Evolutionary conservation across 73 alveolate genomes (phyloP).

Genomic region (Stentor coeruleus): DNA sequence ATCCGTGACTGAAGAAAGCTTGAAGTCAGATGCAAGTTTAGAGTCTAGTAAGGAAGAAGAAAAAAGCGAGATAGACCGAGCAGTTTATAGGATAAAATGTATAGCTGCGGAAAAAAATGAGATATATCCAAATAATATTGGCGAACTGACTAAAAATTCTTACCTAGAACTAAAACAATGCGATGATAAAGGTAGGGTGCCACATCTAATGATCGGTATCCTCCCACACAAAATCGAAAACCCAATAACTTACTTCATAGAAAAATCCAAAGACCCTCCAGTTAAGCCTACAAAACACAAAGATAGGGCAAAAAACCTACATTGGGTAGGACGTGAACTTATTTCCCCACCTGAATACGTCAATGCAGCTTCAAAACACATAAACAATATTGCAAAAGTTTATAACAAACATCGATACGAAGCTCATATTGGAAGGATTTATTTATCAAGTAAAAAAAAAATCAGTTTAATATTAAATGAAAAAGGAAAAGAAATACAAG

Average conservation of each 20-base stretch:
- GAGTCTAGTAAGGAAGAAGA: neutral
- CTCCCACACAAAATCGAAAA: constrained; percentile 5
- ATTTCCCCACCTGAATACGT: neutral
- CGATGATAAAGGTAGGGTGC: neutral
- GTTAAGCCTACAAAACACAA: constrained; percentile 7
- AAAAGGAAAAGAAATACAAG: neutral
- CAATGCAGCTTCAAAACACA: neutral
- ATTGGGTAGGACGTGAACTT: neutral
- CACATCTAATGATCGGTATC: constrained; percentile 13
- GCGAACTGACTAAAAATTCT: neutral
- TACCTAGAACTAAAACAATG: constrained; percentile 7
- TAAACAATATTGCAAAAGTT: neutral
- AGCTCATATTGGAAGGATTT: neutral
- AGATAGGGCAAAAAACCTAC: neutral
- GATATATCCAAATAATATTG: neutral
- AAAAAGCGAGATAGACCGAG: neutral
- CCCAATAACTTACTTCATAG: constrained; percentile 8
- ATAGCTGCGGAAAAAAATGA: neutral
- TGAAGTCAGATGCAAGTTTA: neutral
- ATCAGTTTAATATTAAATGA: neutral
- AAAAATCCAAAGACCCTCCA: constrained; percentile 6
- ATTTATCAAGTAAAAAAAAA: no score
- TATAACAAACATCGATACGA: neutral
- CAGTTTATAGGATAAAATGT: neutral
- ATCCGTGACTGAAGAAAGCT: neutral